Percentiles rank a stretch among this genome's conserved stretches.
These are phyloP conservation scores for Paspalum vaginatum DNA, from an alignment of 176 grass and related monocot genomes.

Conservation along the genomic window DNA sequence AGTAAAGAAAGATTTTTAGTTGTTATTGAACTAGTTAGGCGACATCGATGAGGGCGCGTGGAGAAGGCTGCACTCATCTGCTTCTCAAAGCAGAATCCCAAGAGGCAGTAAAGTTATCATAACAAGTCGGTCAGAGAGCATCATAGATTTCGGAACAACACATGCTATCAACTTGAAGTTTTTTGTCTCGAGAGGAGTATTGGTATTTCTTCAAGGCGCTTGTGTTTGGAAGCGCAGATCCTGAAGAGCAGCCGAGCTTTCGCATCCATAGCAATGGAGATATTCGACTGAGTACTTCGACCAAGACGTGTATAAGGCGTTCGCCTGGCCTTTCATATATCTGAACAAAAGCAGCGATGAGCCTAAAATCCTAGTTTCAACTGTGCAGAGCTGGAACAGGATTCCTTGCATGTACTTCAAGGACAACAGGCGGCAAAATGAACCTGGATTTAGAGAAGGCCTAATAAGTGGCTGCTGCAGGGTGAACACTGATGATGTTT, in stretches of 20 bases:
- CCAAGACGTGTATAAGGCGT: not conserved
- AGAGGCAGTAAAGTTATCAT: slow-evolving; percentile 25
- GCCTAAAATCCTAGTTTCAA: not conserved
- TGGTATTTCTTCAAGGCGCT: slow-evolving; percentile 1
- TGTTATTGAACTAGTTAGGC: not conserved
- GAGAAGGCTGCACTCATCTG: not conserved
- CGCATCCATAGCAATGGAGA: slow-evolving; percentile 4
- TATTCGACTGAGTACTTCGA: slow-evolving; percentile 19
- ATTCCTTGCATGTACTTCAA: not conserved
- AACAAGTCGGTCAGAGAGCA: not conserved
- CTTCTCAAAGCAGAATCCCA: not conserved
- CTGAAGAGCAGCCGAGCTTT: not conserved
- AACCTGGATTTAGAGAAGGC: not conserved
- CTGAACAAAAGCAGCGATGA: not conserved
- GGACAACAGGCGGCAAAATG: not conserved
- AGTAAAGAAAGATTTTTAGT: slow-evolving; percentile 19
- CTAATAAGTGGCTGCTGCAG: not conserved
- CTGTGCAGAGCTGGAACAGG: not conserved
- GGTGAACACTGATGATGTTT: not conserved
- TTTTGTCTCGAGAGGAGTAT: not conserved
- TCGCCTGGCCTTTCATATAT: not conserved
- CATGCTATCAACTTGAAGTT: not conserved
- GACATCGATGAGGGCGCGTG: not conserved
- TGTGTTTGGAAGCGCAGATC: not conserved
- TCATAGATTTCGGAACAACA: not conserved